Conservation (phyloP, 257 asterid genomes). For the Scutellaria barbata region DNA sequence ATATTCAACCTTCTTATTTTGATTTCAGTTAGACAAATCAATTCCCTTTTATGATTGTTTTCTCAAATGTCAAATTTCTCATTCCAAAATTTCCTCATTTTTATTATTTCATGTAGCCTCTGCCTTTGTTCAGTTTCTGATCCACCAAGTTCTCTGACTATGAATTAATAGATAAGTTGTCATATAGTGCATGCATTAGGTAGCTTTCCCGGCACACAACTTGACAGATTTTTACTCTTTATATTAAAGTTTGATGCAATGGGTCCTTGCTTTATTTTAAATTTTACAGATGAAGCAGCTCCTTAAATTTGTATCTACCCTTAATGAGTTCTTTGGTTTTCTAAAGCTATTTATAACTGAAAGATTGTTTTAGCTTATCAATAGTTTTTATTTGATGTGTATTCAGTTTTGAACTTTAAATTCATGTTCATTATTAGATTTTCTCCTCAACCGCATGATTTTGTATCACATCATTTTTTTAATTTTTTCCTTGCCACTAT, state of each 20-base stretch:
- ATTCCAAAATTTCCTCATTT: background rate
- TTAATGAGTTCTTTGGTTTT: conserved; percentile 4
- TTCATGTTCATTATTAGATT: conserved; percentile 2
- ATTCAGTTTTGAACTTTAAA: conserved; percentile 1
- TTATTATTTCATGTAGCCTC: conserved; percentile 18
- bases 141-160: conserved; percentile 7
- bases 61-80: conserved; percentile 6
- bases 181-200: conserved; percentile 7
- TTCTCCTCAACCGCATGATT: conserved; percentile 13
- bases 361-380: conserved; percentile 16
- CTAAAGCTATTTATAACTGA: conserved; percentile 7
- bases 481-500: conserved; percentile 6
- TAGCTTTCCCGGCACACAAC: conserved; percentile 18
- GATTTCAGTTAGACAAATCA: conserved; percentile 9
- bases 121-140: conserved; percentile 30
- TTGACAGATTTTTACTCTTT: conserved; percentile 24
- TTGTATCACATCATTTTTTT: conserved; percentile 8
- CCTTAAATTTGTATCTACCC: conserved; percentile 1
- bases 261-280: conserved; percentile 23
- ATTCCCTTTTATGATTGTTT: conserved; percentile 6
- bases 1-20: conserved; percentile 7
- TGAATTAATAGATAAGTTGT: conserved; percentile 18
- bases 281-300: conserved; percentile 21
- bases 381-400: conserved; percentile 10
- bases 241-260: background rate